Evolutionary conservation across 768 basidiomycete species (phyloP).

Genomic region (Lactarius trivialis): DNA sequence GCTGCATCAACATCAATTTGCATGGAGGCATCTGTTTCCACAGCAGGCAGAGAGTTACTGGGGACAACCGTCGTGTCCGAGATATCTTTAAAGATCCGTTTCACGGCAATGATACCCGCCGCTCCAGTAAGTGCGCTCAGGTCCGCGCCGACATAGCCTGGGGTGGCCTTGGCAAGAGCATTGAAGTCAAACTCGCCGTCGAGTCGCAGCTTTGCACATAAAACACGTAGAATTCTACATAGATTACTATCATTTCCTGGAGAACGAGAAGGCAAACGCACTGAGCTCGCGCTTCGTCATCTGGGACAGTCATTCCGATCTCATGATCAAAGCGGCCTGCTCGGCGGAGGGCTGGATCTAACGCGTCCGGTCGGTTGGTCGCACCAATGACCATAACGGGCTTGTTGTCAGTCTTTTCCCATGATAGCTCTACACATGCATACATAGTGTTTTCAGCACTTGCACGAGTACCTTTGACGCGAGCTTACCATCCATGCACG

Average conservation of each 20-base stretch:
- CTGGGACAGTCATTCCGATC: slow-evolving; percentile 96
- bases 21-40: slow-evolving; percentile 33
- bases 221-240: slow-evolving; percentile 78
- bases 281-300: slow-evolving; percentile 86
- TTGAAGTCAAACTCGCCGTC: slow-evolving; percentile 85
- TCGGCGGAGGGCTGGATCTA: slow-evolving; percentile 87
- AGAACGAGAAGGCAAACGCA: slow-evolving; percentile 34
- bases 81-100: slow-evolving; percentile 78
- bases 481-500: slow-evolving; percentile 92
- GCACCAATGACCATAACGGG: slow-evolving; percentile 94
- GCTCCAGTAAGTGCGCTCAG: slow-evolving; percentile 84
- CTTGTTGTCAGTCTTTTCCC: slow-evolving; percentile 90
- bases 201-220: slow-evolving; percentile 77
- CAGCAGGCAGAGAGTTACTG: slow-evolving; percentile 29
- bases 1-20: slow-evolving; percentile 29
- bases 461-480: not conserved
- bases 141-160: slow-evolving; percentile 97
- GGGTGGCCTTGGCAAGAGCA: slow-evolving; percentile 84
- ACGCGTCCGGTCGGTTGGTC: slow-evolving; percentile 91
- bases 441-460: not conserved
- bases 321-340: slow-evolving; percentile 97
- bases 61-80: slow-evolving; percentile 57
- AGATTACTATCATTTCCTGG: not conserved
- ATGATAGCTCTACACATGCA: slow-evolving; percentile 67
- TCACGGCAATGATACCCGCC: slow-evolving; percentile 93